Base-by-base conservation (phyloP, 148 eudicot genomes). In the Camellia sinensis region DNA sequence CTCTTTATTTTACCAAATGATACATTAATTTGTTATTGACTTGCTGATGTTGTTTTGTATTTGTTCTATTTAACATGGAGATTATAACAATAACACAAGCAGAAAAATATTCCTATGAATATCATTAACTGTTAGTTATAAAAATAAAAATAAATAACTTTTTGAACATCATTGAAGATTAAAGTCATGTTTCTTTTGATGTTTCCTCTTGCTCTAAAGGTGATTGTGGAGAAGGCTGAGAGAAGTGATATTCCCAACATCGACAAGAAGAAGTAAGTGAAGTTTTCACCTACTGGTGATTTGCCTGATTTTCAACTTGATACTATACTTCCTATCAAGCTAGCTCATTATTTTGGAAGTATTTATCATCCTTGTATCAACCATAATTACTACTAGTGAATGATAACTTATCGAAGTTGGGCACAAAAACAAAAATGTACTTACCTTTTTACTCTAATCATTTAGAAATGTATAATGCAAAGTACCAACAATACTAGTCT, bases 211-310 rank as follows among this genome's bases (percentile, higher is more conserved):
- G 21, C 22, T 70, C 59, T 76, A 37, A 63, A 90, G 93, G 91
- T 90, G 75, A 89, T 90, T 81, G 93, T 90, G 83, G 93, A 90
- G 88, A 90, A 90, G 83, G 93, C 93, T 7, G 93, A 87, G 83
- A 87, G 88, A 85, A 90, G 93, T 84, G 93, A 90, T 74, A 90
- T 90, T 80, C 91, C 93, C 17, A 90, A 86, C 41, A 90, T 90
- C 15, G 91, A 89, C 87, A 90, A 90, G 87, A 90, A 90, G 78
- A 90, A 90, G 93, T 90, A 80, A 88, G 90, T 69, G 50, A 75
- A 41, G 40, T 52, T 62, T 54, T n/a, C 41, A 18, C n/a, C 43
- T 11, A 6, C 78, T 76, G 67, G 41, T 74, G 12, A 18, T 74
- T 57, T 45, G n/a, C 67, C 50, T 74, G 64, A 37, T 60, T 59